These are phyloP conservation scores for Phytophthora foliorum DNA, from an alignment of 352 stramenopile species.

Conservation along the genomic window DNA sequence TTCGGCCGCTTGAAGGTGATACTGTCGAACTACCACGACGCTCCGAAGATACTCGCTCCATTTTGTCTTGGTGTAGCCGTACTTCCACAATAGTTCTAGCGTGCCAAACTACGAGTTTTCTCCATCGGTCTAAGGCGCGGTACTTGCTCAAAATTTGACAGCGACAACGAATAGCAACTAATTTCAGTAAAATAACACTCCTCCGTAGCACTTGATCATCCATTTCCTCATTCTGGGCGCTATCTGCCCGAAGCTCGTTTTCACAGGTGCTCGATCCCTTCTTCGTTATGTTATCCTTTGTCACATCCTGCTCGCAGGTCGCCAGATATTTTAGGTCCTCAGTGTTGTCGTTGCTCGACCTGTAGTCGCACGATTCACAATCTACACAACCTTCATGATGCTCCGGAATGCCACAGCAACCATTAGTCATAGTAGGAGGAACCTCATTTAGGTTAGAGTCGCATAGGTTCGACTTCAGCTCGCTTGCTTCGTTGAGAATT, in stretches of 20 bases:
- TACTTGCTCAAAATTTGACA: slow-evolving; percentile 31
- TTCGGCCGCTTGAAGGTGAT: background rate
- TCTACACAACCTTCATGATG: slow-evolving; percentile 4
- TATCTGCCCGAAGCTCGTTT: slow-evolving; percentile 19
- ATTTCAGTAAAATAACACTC: slow-evolving; percentile 46
- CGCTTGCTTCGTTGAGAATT: slow-evolving; percentile 46
- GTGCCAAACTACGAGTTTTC: slow-evolving; percentile 6
- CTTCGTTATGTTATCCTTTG: background rate
- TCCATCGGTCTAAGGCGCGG: slow-evolving; percentile 50
- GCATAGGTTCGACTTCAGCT: slow-evolving; percentile 57
- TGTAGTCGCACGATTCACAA: slow-evolving; percentile 6
- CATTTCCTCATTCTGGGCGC: slow-evolving; percentile 16
- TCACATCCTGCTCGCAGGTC: background rate
- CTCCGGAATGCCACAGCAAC: slow-evolving; percentile 8
- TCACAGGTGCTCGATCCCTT: slow-evolving; percentile 14
- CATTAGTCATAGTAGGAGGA: background rate
- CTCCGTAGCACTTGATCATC: slow-evolving; percentile 20
- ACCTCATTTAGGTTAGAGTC: slow-evolving; percentile 4
- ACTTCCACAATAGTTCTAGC: background rate
- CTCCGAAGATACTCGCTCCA: background rate
- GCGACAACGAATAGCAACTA: slow-evolving; percentile 44
- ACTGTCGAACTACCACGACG: background rate
- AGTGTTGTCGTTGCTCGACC: background rate
- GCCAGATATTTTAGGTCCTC: background rate
- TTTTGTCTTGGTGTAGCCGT: background rate